Evolutionary conservation across 2,329 filamentous ascomycete genomes (phyloP).

Genomic region (Clonostachys solani): DNA sequence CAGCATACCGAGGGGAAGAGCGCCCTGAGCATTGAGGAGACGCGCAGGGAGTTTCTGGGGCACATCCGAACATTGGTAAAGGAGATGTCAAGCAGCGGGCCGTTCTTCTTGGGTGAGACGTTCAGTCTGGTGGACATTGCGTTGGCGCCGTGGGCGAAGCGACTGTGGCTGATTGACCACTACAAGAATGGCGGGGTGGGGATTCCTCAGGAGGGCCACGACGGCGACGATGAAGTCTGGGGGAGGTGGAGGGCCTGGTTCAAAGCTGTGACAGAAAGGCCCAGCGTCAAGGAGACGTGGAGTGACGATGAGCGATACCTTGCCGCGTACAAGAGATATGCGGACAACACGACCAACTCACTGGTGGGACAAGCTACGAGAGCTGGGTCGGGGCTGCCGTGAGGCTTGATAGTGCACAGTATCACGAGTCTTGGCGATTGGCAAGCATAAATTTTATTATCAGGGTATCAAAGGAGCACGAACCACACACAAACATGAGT

Average conservation of each 20-base stretch:
- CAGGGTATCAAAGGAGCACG: neutral
- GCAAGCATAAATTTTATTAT: too few relatives aligned
- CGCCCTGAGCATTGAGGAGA: constrained; percentile 41
- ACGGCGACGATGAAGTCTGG: constrained; percentile 57
- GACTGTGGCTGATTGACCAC: constrained; percentile 70
- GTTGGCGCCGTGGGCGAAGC: constrained; percentile 68
- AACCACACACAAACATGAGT: neutral
- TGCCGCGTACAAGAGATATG: constrained; percentile 64
- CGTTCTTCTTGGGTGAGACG: constrained; percentile 62
- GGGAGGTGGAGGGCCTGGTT: constrained; percentile 61
- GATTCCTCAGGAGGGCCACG: constrained; percentile 28
- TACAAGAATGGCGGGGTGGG: constrained; percentile 59
- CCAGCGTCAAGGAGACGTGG: constrained; percentile 63
- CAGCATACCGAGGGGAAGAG: constrained; percentile 48
- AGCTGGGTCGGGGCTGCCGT: constrained; percentile 56
- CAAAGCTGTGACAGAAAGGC: constrained; percentile 50
- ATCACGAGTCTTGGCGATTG: neutral
- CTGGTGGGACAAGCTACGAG: constrained; percentile 59
- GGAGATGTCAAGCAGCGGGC: constrained; percentile 52
- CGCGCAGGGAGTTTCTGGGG: constrained; percentile 51
- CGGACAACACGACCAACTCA: constrained; percentile 59
- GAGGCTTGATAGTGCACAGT: neutral
- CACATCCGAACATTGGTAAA: constrained; percentile 55
- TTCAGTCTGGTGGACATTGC: constrained; percentile 68
- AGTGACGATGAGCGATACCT: constrained; percentile 66